Base-by-base conservation (phyloP, 805 yeast species). In the Sugiyamaella mastotermitis region DNA sequence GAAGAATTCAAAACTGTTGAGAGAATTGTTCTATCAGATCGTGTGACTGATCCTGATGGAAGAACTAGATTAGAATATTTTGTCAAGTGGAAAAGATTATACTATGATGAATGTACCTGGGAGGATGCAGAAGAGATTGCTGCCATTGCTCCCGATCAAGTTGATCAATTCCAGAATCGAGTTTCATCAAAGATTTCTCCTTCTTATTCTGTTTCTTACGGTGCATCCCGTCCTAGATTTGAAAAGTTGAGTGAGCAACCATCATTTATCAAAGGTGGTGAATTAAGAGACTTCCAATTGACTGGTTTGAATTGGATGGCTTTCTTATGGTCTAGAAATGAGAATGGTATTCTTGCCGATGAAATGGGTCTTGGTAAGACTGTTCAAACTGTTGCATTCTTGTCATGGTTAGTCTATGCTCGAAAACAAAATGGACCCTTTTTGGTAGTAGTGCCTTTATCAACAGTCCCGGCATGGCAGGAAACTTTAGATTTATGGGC, bases 281-380 rank as follows among this genome's bases (percentile, higher is more conserved):
- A 83, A 58, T 71, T 92, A 47, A 77, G 98, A 59, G 98, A 92
- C 65, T 92, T 92, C 74, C 99, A 92, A 67, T 72, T 92, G 59
- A 92, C 98, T 0, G 99, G 99, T 40, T 72, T 92, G 46, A 92
- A 92, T 62, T 92, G 99, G 99, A 92, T 92, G 98, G 98, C 98
- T 0, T 92, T 90, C 58, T 66, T 92, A 45, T 92, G 98, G 98
- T 85, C 95, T 3, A 76, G 97, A 53, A 85, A 90, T 61, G 97
- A 92, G 64, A 92, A 92, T 60, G 97, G 98, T 40, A 92, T 92
- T 35, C 66, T 92, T 29, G 98, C 98, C 3, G 98, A 92, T 66
- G 98, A 92, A 61, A 92, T 92, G 98, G 98, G 98, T 39, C 71
- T 92, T 38, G 98, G 98, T 47, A 92, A 92, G 57, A 92, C 98